These are phyloP conservation scores for Cinnamomum chago DNA, from an alignment of 164 flowering plant genomes.

Conservation along the genomic window DNA sequence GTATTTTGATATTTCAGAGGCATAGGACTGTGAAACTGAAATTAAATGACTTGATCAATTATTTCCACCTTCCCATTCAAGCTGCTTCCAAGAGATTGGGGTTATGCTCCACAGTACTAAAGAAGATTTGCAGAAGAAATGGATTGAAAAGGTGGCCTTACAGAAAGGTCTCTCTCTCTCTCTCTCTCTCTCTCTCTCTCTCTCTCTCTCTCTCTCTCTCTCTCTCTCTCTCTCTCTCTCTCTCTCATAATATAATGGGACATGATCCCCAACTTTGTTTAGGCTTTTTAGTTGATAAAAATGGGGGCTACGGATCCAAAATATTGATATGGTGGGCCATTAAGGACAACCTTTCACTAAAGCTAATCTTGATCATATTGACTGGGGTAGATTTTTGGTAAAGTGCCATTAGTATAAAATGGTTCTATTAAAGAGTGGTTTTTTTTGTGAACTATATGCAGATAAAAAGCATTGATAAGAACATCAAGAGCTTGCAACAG, in stretches of 20 bases:
- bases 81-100: conserved; percentile 35
- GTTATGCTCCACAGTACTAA: conserved; percentile 48
- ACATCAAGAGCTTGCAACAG: background rate
- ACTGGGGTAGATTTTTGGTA: background rate
- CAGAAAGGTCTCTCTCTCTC: conserved; percentile 40
- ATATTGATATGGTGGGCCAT: background rate
- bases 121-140: conserved; percentile 41
- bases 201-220: too few species aligned
- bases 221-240: too few species aligned
- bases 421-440: background rate
- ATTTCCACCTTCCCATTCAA: conserved; percentile 47
- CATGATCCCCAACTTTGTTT: background rate
- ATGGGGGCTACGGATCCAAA: background rate
- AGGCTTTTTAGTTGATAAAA: background rate
- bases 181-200: background rate
- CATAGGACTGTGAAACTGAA: conserved; percentile 41
- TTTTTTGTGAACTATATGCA: background rate
- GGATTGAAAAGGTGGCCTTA: conserved; percentile 53
- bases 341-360: too few species aligned
- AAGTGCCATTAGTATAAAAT: background rate
- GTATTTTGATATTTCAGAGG: conserved; percentile 39
- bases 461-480: conserved; percentile 12
- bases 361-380: too few species aligned
- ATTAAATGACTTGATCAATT: conserved; percentile 28
- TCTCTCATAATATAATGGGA: background rate